Evolutionary conservation across 1,139 yeast genomes (phyloP).

Genomic region (Magnusiomyces ingens): DNA sequence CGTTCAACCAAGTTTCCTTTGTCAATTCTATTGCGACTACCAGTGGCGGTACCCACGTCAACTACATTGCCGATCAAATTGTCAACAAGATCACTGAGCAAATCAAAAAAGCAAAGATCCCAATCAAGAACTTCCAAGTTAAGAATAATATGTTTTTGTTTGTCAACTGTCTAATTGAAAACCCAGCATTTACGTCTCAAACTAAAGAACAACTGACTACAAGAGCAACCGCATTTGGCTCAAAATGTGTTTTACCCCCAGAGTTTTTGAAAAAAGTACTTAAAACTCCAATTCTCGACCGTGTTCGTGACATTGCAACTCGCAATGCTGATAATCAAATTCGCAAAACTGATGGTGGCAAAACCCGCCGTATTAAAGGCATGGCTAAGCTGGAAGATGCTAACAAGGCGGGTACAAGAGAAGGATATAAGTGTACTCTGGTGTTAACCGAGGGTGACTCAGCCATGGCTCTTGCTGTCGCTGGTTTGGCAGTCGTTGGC

Average conservation of each 20-base stretch:
- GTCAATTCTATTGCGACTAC: slow-evolving; percentile 98
- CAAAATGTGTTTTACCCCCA: slow-evolving; percentile 67
- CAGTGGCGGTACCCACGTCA: slow-evolving; percentile 94
- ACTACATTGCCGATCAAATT: slow-evolving; percentile 77
- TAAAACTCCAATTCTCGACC: slow-evolving; percentile 77
- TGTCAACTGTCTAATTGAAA: slow-evolving; percentile 86
- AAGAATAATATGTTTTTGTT: slow-evolving; percentile 86
- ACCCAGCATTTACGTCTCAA: slow-evolving; percentile 96
- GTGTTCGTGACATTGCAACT: slow-evolving; percentile 73
- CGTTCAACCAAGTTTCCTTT: slow-evolving; percentile 88
- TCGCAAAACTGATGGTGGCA: slow-evolving; percentile 92
- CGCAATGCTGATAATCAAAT: slow-evolving; percentile 84
- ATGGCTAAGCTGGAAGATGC: slow-evolving; percentile 93
- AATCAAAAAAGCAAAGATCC: slow-evolving; percentile 68
- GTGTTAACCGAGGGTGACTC: slow-evolving; percentile 97
- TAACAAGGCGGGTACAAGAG: slow-evolving; percentile 90
- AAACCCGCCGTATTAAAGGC: slow-evolving; percentile 80
- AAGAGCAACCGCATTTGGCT: slow-evolving; percentile 81
- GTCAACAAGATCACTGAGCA: slow-evolving; percentile 65
- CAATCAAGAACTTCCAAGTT: slow-evolving; percentile 82
- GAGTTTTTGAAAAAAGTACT: slow-evolving; percentile 65
- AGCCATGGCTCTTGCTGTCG: slow-evolving; percentile 86
- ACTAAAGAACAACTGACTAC: slow-evolving; percentile 95
- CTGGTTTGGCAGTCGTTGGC: slow-evolving; percentile 93
- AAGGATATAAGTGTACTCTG: slow-evolving; percentile 85